These are phyloP conservation scores for Kluyveromyces siamensis DNA, from an alignment of 805 yeast genomes.

Conservation along the genomic window DNA sequence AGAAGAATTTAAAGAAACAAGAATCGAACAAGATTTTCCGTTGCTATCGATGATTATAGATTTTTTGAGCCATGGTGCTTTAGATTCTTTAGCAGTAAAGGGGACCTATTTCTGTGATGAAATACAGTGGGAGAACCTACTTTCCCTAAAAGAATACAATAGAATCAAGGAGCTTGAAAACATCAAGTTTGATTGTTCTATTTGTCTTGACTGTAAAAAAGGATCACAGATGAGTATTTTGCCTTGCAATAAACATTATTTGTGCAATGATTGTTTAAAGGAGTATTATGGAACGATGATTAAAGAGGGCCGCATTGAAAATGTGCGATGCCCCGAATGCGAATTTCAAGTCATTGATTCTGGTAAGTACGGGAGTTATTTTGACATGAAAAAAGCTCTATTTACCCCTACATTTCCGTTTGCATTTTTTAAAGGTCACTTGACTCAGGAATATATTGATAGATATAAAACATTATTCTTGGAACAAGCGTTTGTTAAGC, in stretches of 20 bases:
- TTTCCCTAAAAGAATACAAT: background rate
- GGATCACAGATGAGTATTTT: constrained; percentile 33
- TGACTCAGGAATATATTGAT: constrained; percentile 23
- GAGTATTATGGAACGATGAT: constrained; percentile 37
- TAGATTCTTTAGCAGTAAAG: constrained; percentile 8
- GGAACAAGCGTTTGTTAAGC: constrained; percentile 34
- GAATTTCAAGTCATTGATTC: constrained; percentile 16
- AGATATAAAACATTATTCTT: constrained; percentile 34
- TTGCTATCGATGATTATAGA: constrained; percentile 38
- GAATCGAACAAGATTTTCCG: constrained; percentile 23
- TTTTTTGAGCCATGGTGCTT: constrained; percentile 24
- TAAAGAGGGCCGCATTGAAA: constrained; percentile 38
- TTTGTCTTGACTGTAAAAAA: constrained; percentile 42
- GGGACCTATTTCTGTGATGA: background rate
- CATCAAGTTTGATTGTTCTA: constrained; percentile 42
- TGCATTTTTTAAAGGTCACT: constrained; percentile 27
- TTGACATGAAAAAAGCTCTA: constrained; percentile 29
- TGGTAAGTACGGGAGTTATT: constrained; percentile 16
- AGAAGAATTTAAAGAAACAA: constrained; percentile 27
- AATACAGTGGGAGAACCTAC: background rate
- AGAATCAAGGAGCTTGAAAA: constrained; percentile 22
- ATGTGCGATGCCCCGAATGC: constrained; percentile 51
- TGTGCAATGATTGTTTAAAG: constrained; percentile 39
- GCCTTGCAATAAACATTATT: constrained; percentile 37
- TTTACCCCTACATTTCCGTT: constrained; percentile 35